phyloP scores from a whole-genome alignment of 192 early-diverging fungal genomes.

The Entomortierella parvispora region DNA sequence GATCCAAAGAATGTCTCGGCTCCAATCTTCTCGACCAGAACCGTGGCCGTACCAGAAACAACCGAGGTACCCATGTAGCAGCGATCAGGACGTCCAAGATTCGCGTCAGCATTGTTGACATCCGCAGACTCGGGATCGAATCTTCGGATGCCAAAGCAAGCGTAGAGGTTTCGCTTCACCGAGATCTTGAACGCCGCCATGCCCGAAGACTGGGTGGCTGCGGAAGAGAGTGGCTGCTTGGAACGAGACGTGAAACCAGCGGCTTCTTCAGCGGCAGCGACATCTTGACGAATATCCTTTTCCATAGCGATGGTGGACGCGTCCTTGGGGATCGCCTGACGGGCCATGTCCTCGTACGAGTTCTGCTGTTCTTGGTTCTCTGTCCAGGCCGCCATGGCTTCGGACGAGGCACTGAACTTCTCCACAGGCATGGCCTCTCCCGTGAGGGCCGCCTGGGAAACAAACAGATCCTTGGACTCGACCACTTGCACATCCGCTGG shows the following conservation, averaged over 20 bases:
- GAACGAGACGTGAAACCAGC: no score
- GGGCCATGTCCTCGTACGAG: conserved; percentile 22
- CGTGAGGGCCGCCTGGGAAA: conserved; percentile 59
- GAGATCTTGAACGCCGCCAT: conserved; percentile 12
- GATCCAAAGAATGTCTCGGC: conserved; percentile 56
- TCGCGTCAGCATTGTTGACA: neutral
- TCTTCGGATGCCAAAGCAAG: conserved; percentile 35
- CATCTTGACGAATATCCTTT: neutral
- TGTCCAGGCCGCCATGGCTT: conserved; percentile 18
- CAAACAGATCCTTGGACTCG: conserved; percentile 57
- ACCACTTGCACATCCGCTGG: conserved; percentile 55
- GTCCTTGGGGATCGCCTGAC: conserved; percentile 4
- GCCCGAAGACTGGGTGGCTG: neutral
- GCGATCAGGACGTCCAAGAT: conserved; percentile 44
- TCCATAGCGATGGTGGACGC: conserved; percentile 19
- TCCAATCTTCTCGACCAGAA: conserved; percentile 58
- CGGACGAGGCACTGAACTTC: conserved; percentile 36
- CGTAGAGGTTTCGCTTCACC: conserved; percentile 11
- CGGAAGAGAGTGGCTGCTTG: neutral
- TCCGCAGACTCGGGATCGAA: conserved; percentile 18
- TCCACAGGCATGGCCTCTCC: conserved; percentile 62
- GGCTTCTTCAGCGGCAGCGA: neutral
- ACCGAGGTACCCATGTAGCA: conserved; percentile 61
- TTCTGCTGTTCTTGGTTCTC: neutral
- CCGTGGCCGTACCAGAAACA: conserved; percentile 58